Evolutionary conservation across 441 rosid genomes (phyloP).

Genomic region (Gossypium armourianum): DNA sequence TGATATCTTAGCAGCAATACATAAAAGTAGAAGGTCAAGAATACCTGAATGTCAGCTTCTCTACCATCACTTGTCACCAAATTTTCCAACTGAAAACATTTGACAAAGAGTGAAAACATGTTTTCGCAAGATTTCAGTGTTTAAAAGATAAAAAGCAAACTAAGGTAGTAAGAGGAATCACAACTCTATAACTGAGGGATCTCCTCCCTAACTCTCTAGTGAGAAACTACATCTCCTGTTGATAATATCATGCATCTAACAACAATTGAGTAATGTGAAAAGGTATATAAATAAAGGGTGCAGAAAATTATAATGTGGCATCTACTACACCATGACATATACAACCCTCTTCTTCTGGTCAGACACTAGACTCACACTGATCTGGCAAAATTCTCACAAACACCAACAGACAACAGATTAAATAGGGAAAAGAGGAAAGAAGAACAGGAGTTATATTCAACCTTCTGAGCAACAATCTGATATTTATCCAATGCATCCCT

Average conservation of each 20-base stretch:
- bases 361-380: background rate
- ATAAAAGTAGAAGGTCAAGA: constrained; percentile 12
- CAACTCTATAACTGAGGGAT: background rate
- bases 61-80: constrained; percentile 52
- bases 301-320: background rate
- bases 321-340: background rate
- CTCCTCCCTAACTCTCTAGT: background rate
- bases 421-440: background rate
- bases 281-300: background rate
- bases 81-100: constrained; percentile 66
- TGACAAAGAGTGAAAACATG: constrained; percentile 18
- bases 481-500: constrained; percentile 91
- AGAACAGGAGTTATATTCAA: constrained; percentile 16
- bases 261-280: background rate
- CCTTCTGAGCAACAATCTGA: constrained; percentile 78
- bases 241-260: background rate
- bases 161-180: background rate
- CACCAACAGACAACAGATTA: background rate
- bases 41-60: constrained; percentile 87
- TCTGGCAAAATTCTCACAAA: background rate
- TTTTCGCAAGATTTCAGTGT: background rate
- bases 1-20: background rate
- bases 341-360: background rate
- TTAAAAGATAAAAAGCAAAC: background rate
- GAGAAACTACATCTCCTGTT: background rate